phyloP scores from a whole-genome alignment of 305 asterid genomes.

The Nicotiana rustica region DNA sequence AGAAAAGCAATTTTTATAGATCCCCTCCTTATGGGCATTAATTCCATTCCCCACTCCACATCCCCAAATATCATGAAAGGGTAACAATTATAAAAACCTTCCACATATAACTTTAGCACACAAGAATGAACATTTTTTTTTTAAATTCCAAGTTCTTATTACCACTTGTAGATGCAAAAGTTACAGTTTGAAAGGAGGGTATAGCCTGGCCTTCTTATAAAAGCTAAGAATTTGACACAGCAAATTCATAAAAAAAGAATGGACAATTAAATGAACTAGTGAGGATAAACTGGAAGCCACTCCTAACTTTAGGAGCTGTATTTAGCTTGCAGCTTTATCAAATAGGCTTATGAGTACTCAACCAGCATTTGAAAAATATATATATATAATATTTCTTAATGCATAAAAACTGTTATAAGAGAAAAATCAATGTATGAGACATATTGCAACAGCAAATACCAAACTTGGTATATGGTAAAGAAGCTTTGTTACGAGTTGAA shows the following conservation, averaged over 20 bases:
- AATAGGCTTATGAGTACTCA: neutral
- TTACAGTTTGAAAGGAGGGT: too few relatives aligned
- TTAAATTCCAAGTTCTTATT: too few relatives aligned
- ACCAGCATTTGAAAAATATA: neutral
- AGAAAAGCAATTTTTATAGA: neutral
- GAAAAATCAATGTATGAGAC: constrained; percentile 5
- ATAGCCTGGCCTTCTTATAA: too few relatives aligned
- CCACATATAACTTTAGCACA: constrained; percentile 11
- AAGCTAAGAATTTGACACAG: too few relatives aligned
- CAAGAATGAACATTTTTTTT: neutral
- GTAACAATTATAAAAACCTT: neutral
- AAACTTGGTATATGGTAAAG: constrained; percentile 8
- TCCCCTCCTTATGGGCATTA: neutral
- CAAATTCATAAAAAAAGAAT: neutral
- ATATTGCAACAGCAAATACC: constrained; percentile 24
- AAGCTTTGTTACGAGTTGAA: neutral
- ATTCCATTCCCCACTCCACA: neutral
- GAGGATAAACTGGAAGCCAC: neutral
- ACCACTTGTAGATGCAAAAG: too few relatives aligned
- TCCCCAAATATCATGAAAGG: neutral
- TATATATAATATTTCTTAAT: constrained; percentile 14
- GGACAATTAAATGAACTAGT: neutral
- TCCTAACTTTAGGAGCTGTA: neutral
- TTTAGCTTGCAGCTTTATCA: neutral
- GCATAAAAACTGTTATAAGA: neutral